These are phyloP conservation scores for Camellia oleifera DNA, from an alignment of 179 eudicot genomes.

Conservation along the genomic window DNA sequence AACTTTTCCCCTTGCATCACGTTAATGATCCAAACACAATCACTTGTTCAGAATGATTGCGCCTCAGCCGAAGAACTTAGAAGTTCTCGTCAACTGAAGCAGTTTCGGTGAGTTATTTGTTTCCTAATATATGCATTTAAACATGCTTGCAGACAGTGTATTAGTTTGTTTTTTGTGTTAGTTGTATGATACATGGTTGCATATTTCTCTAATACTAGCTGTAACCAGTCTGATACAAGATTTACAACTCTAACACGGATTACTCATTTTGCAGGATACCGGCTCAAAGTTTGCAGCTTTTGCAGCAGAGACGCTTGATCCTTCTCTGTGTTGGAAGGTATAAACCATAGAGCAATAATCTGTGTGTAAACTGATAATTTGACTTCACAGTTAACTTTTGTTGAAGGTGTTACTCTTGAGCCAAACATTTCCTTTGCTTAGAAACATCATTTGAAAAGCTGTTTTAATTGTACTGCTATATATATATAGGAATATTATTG, in stretches of 20 bases:
- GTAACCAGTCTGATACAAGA: background rate
- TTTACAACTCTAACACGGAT: background rate
- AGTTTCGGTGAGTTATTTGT: conserved; percentile 40
- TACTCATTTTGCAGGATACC: conserved; percentile 38
- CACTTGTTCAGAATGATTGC: conserved; percentile 59
- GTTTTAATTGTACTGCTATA: background rate
- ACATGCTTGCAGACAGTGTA: background rate
- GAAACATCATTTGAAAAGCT: background rate
- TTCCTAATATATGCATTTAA: background rate
- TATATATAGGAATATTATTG: background rate
- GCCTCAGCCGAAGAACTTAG: conserved; percentile 69
- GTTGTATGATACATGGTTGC: background rate
- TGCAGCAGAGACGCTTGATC: conserved; percentile 36
- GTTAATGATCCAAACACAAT: background rate
- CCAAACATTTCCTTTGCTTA: background rate
- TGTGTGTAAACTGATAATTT: background rate
- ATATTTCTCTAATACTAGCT: background rate
- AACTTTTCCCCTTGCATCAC: background rate
- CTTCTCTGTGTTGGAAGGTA: conserved; percentile 77
- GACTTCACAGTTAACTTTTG: background rate
- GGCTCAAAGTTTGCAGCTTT: conserved; percentile 73
- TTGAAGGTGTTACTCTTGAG: background rate
- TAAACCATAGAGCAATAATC: background rate
- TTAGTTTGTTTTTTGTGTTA: background rate
- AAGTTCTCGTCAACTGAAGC: conserved; percentile 68